Evolutionary conservation across 208 protist genomes (phyloP).

Genomic region (Leishmania arabica): DNA sequence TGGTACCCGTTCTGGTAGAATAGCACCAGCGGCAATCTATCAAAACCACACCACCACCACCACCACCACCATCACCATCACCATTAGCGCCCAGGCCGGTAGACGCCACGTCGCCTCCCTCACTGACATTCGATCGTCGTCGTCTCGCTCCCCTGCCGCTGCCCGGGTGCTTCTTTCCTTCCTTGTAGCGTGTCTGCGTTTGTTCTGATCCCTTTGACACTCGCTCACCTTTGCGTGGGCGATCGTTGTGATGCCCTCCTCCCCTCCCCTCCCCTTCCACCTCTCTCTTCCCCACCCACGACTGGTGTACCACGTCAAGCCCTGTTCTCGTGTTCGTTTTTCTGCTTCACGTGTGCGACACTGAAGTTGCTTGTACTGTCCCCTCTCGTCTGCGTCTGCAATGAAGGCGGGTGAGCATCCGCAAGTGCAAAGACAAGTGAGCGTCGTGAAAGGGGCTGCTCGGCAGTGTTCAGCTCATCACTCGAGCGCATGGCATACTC

Average conservation of each 20-base stretch:
- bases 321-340: slow-evolving; percentile 1
- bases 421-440: not conserved
- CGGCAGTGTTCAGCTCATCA: not conserved
- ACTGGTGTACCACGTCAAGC: slow-evolving; percentile 5
- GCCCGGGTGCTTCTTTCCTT: not conserved
- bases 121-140: not conserved
- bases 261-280: not conserved
- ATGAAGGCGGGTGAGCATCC: not conserved
- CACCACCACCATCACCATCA: not conserved
- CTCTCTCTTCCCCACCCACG: not conserved
- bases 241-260: not conserved
- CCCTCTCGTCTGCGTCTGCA: not conserved
- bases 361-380: not conserved
- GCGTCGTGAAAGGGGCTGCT: not conserved
- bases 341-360: slow-evolving; percentile 9
- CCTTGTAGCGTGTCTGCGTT: not conserved
- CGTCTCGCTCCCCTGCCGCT: not conserved
- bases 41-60: not conserved
- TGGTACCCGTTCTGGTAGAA: slow-evolving; percentile 92
- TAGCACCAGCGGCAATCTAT: too few species aligned
- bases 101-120: not conserved
- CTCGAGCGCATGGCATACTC: not conserved
- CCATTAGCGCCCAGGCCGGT: not conserved
- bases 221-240: not conserved
- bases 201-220: not conserved